These are phyloP conservation scores for Polyrhizophydium stewartii DNA, from an alignment of 371 early-diverging fungal genomes.

Conservation along the genomic window DNA sequence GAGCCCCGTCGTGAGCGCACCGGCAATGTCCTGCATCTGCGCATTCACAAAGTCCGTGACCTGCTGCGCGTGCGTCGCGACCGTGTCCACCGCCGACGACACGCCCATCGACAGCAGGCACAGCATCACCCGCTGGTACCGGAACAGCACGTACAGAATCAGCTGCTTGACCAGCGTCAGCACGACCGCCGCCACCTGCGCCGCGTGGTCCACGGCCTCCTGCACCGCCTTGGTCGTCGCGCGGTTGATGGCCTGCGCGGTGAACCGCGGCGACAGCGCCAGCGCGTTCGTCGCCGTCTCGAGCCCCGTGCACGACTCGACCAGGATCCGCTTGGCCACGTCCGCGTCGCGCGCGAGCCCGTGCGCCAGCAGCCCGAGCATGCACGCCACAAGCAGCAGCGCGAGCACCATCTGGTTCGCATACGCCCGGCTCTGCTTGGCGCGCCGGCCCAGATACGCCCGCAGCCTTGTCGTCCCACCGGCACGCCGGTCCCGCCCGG, in stretches of 20 bases:
- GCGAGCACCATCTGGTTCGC: background rate
- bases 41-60: constrained; percentile 1
- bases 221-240: background rate
- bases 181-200: background rate
- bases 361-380: background rate
- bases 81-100: background rate
- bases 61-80: background rate
- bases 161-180: constrained; percentile 5
- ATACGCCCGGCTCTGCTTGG: background rate
- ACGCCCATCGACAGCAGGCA: background rate
- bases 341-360: background rate
- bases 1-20: background rate
- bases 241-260: constrained; percentile 4
- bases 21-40: background rate
- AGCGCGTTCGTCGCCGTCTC: constrained; percentile 1
- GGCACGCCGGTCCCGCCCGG: background rate
- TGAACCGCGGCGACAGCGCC: background rate
- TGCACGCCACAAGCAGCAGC: background rate
- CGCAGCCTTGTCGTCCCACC: background rate
- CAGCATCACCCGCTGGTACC: constrained; percentile 3
- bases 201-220: background rate
- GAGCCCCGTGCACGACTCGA: constrained; percentile 1
- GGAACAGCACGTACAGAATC: background rate
- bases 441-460: background rate
- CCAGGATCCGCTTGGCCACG: constrained; percentile 1